These are phyloP conservation scores for Teunomyces panamensis DNA, from an alignment of 805 yeast species.

Conservation along the genomic window DNA sequence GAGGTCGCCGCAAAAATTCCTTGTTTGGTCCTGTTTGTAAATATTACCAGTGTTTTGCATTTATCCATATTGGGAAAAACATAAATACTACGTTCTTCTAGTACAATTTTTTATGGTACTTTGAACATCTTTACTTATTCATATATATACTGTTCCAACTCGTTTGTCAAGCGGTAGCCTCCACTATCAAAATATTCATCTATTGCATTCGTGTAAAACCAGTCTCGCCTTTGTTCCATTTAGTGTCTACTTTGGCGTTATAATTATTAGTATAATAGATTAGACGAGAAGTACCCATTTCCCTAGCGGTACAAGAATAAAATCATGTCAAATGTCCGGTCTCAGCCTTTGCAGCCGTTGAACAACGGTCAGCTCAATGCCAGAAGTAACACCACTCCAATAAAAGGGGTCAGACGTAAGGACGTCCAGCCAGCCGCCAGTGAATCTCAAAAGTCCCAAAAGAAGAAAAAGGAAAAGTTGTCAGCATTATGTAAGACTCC, in stretches of 20 bases:
- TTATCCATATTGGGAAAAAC: slow-evolving; percentile 10
- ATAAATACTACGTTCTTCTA: slow-evolving; percentile 8
- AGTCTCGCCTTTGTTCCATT: not conserved
- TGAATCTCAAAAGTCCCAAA: slow-evolving; percentile 23
- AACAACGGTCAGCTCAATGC: slow-evolving; percentile 51
- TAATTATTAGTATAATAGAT: not conserved
- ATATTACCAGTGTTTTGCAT: slow-evolving; percentile 9
- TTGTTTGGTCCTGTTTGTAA: slow-evolving; percentile 9
- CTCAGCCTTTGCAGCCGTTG: slow-evolving; percentile 53
- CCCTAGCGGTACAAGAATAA: not conserved
- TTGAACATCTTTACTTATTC: not conserved
- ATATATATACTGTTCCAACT: slow-evolving; percentile 2
- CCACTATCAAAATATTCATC: slow-evolving; percentile 3
- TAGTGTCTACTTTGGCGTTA: not conserved
- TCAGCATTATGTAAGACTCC: slow-evolving; percentile 95
- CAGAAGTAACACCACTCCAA: slow-evolving; percentile 41
- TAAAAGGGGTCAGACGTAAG: slow-evolving; percentile 29
- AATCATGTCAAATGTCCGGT: slow-evolving; percentile 11
- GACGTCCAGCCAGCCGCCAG: slow-evolving; percentile 17
- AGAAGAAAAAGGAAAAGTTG: slow-evolving; percentile 83
- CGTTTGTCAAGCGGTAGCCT: not conserved
- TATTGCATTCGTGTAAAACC: not conserved
- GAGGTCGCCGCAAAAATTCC: slow-evolving; percentile 1
- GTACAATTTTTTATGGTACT: slow-evolving; percentile 3
- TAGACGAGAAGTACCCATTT: slow-evolving; percentile 1